Base-by-base conservation (phyloP, 2,329 filamentous ascomycete genomes). In the Acrocalymma vagum region DNA sequence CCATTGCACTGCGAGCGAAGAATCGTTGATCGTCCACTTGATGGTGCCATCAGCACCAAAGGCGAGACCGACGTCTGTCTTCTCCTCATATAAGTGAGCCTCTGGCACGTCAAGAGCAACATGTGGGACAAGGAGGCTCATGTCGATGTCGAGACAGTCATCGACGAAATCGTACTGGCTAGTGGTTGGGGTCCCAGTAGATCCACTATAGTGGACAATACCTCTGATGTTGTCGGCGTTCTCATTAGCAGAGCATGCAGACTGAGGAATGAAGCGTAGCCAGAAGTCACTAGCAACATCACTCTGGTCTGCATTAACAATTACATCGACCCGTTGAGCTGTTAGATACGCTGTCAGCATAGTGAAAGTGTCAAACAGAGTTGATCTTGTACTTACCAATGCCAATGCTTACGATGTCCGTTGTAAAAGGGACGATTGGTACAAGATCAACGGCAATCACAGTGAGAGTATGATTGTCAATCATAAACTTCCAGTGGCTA, bases 371-470 rank as follows among this genome's bases (percentile, higher is more conserved):
- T 15, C n/a, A n/a, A n/a, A n/a, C n/a, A n/a, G 16, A 28, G 10
- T 42, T 20, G 11, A 20, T 34, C 11, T 5, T 24, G n/a, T 4
- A 36, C 38, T 36, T 14, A 29, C 31, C 39, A 13, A 37, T 37
- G 10, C 16, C 31, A 18, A 42, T 37, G 26, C 17, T 30, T 5
- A 42, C 8, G 15, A 32, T 25, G 22, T 42, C 10, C 30, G 20
- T 40, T 14, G 16, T 34, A 41, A 26, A 73, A 1, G 72, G 72
- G 25, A 60, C 44, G 21, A 72, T 58, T 3, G 70, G 67, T 8
- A 73, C 64, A 27, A 67, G 69, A 44, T 74, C 72, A 24, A 63
- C 57, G 9, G 67, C 64, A 27, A 74, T 69, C 38, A 74, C 61
- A 4, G 56, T 69, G 43, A 74, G 39, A 6, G 49, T 63, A 48